Evolutionary conservation across 2,329 filamentous ascomycete species (phyloP), one percentile per base, ranked within the genome.

Genomic region (Akanthomyces uredinophilus): DNA sequence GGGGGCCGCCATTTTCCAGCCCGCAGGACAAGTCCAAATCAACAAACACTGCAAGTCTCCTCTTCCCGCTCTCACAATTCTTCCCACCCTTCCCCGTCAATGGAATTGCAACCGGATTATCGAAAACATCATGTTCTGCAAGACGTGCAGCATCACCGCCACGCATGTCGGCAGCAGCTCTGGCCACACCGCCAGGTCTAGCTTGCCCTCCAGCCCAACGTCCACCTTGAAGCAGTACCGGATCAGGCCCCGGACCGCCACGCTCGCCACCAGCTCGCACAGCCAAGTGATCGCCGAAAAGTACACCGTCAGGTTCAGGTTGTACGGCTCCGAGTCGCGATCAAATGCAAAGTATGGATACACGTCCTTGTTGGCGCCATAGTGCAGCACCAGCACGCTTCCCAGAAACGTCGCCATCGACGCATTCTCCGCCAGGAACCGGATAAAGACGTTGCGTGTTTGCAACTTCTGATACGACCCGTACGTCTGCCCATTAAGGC

Each of bases 101-200:
- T 73, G 77, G 67, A 89, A 89, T 65, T 84, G 81, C 69, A 89
- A 74, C 65, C 86, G 80, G 41, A 88, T 83, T 68, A 89, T 89
- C 51, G 84, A 86, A 74, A 89, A 89, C 61, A 89, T 73, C 87
- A 89, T 89, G 71, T 89, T 89, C 74, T 89, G 87, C 73, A 89
- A 70, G 56, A 89, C 87, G 68, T 89, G 87, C 70, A 89, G 75
- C 76, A 85, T 85, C 24, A 88, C 86, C 24, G 83, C 84, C 22
- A 87, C 83, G 60, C 83, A 84, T 3, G 87, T 87, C 20, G 87
- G 87, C 68, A 89, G 73, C 68, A 89, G 73, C 75, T 89, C 87
- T 2, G 87, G 86, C 84, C 86, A 89, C 61, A 85, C 82, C 7
- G 81, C 82, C 66, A 89, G 75, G 72, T 89, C 87, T 64, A 83